phyloP scores from a whole-genome alignment of 1,284 basidiomycete genomes.

The Trametes pubescens region DNA sequence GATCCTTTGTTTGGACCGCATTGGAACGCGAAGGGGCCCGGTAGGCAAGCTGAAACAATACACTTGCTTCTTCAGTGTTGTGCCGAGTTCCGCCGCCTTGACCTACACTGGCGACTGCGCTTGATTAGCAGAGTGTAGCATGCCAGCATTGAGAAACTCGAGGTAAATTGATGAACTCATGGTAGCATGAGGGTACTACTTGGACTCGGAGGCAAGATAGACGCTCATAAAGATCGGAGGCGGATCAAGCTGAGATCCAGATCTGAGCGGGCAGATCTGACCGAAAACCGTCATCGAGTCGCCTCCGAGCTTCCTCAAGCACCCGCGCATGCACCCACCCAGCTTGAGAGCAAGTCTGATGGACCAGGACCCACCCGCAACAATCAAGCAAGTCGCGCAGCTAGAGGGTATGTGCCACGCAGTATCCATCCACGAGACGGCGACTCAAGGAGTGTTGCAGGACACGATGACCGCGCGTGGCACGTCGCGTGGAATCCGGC shows the following conservation, averaged over 20 bases:
- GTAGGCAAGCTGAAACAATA: no score
- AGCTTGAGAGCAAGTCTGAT: not conserved
- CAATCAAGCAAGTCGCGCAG: slow-evolving; percentile 10
- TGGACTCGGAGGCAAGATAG: not conserved
- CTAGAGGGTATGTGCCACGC: slow-evolving; percentile 8
- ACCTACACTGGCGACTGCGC: no score
- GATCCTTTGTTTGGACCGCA: no score
- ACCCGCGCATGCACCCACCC: not conserved
- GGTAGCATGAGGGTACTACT: no score
- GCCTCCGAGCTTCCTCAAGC: no score
- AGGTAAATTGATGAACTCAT: not conserved
- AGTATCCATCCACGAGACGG: not conserved
- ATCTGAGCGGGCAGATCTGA: slow-evolving; percentile 10
- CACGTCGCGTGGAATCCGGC: slow-evolving; percentile 91
- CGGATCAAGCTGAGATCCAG: slow-evolving; percentile 11
- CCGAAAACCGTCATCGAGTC: slow-evolving; percentile 13
- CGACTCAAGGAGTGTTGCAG: slow-evolving; percentile 44
- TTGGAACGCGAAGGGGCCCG: no score
- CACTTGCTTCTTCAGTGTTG: no score
- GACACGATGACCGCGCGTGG: slow-evolving; percentile 92
- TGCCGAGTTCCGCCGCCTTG: no score
- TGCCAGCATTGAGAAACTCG: not conserved
- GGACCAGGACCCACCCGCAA: slow-evolving; percentile 17
- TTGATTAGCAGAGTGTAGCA: no score
- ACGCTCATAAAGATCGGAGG: not conserved